phyloP scores from a whole-genome alignment of 306 rosid species.

The Morella rubra region DNA sequence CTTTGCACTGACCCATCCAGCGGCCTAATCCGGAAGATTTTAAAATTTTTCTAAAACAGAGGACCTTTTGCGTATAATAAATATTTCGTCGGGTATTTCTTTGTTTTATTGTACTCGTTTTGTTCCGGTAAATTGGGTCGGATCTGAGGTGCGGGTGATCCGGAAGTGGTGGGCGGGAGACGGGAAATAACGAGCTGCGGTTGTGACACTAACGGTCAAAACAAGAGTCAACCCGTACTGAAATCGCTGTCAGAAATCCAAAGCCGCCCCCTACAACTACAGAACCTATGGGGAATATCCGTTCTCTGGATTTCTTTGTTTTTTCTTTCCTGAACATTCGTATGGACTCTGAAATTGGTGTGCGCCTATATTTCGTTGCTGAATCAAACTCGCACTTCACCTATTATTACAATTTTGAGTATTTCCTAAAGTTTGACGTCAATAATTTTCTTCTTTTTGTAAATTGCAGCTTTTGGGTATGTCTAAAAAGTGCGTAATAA shows the following conservation, averaged over 20 bases:
- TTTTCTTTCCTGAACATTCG: too few relatives aligned
- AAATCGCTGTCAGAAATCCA: background rate
- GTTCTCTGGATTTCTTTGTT: too few relatives aligned
- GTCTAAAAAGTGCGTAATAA: too few relatives aligned
- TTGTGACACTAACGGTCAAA: background rate
- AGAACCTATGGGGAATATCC: too few relatives aligned
- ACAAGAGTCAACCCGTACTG: background rate
- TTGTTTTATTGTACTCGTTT: background rate
- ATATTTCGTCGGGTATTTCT: background rate
- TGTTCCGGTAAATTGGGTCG: background rate
- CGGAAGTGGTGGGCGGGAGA: background rate
- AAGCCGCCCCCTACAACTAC: background rate
- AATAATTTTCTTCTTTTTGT: too few relatives aligned
- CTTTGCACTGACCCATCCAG: background rate
- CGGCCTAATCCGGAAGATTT: slow-evolving; percentile 20
- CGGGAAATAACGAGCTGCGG: background rate
- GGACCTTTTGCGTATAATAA: too few relatives aligned
- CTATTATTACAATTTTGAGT: too few relatives aligned
- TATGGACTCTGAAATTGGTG: too few relatives aligned
- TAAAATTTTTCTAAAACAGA: background rate
- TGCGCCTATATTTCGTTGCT: too few relatives aligned
- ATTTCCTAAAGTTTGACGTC: too few relatives aligned
- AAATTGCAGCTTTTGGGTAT: too few relatives aligned
- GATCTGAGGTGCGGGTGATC: background rate
- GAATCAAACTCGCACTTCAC: too few relatives aligned